Percentiles rank a stretch among this genome's conserved stretches.
These are phyloP conservation scores for Yarrowia keelungensis DNA, from an alignment of 805 yeast species.

Conservation along the genomic window DNA sequence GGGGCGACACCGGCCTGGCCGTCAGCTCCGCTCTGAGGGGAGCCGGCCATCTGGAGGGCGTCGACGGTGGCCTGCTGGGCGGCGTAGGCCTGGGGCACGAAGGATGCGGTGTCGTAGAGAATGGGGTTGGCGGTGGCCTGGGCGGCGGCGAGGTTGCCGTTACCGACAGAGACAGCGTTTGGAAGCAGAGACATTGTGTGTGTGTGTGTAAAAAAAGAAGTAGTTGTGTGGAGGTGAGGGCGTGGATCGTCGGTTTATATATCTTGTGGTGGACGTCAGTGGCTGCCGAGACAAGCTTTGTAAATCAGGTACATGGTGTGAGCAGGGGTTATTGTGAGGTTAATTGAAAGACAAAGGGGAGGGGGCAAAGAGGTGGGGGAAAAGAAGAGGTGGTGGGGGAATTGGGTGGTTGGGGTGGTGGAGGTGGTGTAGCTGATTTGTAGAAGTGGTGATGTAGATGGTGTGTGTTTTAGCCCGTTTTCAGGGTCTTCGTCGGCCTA, in stretches of 20 bases:
- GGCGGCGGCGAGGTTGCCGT: constrained; percentile 39
- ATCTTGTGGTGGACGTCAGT: not conserved
- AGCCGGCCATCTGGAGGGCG: constrained; percentile 38
- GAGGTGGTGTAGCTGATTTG: not conserved
- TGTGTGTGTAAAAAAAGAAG: no score
- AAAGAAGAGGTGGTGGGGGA: not conserved
- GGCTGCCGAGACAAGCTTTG: constrained; percentile 29
- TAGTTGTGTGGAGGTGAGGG: not conserved
- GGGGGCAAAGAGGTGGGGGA: not conserved
- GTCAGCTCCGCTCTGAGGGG: constrained; percentile 39
- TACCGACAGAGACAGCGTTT: constrained; percentile 39
- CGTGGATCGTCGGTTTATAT: constrained; percentile 13
- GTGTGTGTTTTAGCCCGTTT: no score
- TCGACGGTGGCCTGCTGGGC: constrained; percentile 39
- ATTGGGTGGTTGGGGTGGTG: not conserved
- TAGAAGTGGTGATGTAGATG: no score
- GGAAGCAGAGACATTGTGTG: constrained; percentile 38
- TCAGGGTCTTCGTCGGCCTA: no score
- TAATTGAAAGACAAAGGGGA: constrained; percentile 11
- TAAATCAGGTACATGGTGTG: constrained; percentile 33
- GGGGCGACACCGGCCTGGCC: constrained; percentile 42
- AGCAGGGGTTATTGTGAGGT: constrained; percentile 26
- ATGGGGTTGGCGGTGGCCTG: constrained; percentile 37
- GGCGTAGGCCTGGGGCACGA: constrained; percentile 34
- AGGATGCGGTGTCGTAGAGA: constrained; percentile 31